Evolutionary conservation across 257 asterid species (phyloP).

Genomic region (Rhazya stricta): DNA sequence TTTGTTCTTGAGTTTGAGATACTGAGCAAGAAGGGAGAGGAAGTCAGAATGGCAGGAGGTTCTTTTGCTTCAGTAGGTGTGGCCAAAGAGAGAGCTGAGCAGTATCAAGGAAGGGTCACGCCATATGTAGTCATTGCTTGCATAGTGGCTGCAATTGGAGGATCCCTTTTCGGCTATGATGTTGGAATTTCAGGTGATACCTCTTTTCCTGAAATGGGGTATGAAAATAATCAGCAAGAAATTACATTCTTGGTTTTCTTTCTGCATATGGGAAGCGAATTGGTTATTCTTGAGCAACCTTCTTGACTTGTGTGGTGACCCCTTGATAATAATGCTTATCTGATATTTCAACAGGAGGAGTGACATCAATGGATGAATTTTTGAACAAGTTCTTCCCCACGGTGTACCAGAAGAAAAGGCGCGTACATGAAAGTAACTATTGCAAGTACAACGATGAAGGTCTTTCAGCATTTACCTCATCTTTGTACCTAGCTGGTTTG

Average conservation of each 20-base stretch:
- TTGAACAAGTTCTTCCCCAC: slow-evolving; percentile 56
- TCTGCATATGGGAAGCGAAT: too few species aligned
- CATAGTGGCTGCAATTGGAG: slow-evolving; percentile 66
- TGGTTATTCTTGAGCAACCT: background rate
- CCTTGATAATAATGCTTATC: background rate
- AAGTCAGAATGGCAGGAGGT: slow-evolving; percentile 59
- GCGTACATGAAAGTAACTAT: slow-evolving; percentile 65
- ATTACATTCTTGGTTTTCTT: background rate
- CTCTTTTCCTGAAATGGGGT: background rate
- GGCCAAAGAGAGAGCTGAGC: slow-evolving; percentile 57
- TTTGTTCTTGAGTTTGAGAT: background rate
- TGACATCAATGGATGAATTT: slow-evolving; percentile 87
- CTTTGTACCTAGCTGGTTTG: slow-evolving; percentile 74
- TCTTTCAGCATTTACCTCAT: slow-evolving; percentile 76
- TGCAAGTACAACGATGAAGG: slow-evolving; percentile 82
- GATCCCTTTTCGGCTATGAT: slow-evolving; percentile 79
- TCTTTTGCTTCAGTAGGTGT: slow-evolving; percentile 48
- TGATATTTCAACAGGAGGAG: slow-evolving; percentile 51
- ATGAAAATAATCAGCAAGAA: background rate
- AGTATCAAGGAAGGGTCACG: slow-evolving; percentile 58
- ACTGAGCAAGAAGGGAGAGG: background rate
- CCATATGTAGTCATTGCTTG: slow-evolving; percentile 52
- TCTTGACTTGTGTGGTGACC: background rate
- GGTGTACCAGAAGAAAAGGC: slow-evolving; percentile 48
- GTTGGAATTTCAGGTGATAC: slow-evolving; percentile 69